Conservation (phyloP, 306 rosid species). For the Glycine latifolia region DNA sequence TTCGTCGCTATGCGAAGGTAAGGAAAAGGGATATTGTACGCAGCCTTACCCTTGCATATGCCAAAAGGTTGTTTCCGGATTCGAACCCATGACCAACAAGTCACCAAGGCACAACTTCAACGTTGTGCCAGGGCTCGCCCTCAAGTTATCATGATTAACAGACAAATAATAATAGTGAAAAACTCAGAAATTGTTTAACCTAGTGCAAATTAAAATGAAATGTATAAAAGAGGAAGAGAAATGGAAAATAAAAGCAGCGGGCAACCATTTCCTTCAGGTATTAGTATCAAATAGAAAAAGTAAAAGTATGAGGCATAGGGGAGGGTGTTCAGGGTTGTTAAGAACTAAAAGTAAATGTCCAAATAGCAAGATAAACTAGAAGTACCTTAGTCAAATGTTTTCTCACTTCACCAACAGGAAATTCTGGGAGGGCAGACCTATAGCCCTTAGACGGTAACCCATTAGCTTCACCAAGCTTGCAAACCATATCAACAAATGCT, state of each 20-base stretch:
- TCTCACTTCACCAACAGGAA: constrained; percentile 65
- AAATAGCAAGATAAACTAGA: constrained; percentile 31
- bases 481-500: constrained; percentile 66
- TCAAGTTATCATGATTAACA: constrained; percentile 23
- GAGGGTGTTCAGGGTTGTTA: not conserved
- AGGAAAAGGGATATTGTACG: too few species aligned
- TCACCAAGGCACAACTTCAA: too few species aligned
- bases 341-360: not conserved
- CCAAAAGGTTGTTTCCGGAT: too few species aligned
- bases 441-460: constrained; percentile 76
- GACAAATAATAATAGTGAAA: constrained; percentile 15
- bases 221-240: constrained; percentile 26
- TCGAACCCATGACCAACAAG: too few species aligned
- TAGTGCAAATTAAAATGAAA: constrained; percentile 17
- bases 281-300: constrained; percentile 19
- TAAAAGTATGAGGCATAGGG: not conserved
- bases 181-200: constrained; percentile 11
- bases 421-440: constrained; percentile 58
- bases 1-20: too few species aligned
- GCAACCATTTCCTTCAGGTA: not conserved
- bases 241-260: not conserved
- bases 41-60: too few species aligned
- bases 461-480: constrained; percentile 76
- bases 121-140: too few species aligned
- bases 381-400: constrained; percentile 71